Evolutionary conservation across 495 filamentous ascomycete genomes (phyloP).

Genomic region (Hypoxylon crocopeplum): DNA sequence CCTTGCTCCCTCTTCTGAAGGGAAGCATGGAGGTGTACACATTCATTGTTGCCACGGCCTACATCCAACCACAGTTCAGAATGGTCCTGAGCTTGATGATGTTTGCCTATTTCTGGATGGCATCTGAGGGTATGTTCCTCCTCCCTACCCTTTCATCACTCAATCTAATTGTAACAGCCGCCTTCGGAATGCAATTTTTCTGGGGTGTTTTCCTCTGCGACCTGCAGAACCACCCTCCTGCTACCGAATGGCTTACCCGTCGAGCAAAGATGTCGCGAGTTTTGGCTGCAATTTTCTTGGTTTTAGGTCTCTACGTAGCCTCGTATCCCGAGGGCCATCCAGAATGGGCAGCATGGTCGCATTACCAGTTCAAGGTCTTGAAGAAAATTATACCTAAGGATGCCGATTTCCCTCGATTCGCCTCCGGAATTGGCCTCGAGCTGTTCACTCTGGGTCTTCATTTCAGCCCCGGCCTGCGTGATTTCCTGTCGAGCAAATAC

Average conservation of each 20-base stretch:
- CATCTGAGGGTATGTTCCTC: conserved; percentile 49
- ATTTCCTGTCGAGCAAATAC: conserved; percentile 60
- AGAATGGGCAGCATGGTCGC: conserved; percentile 66
- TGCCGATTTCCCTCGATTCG: conserved; percentile 61
- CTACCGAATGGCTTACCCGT: conserved; percentile 57
- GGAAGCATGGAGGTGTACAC: conserved; percentile 69
- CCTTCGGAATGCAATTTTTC: conserved; percentile 67
- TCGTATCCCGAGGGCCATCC: conserved; percentile 67
- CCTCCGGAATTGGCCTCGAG: conserved; percentile 61
- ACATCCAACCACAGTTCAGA: conserved; percentile 62
- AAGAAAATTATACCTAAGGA: conserved; percentile 63
- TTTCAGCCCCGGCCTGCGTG: conserved; percentile 63
- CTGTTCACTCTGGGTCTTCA: conserved; percentile 61
- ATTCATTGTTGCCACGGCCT: conserved; percentile 61
- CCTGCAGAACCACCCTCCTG: conserved; percentile 59
- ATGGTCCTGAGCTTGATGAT: conserved; percentile 59
- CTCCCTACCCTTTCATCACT: not conserved
- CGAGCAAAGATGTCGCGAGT: conserved; percentile 55
- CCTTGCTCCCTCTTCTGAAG: conserved; percentile 65
- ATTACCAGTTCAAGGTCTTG: conserved; percentile 51
- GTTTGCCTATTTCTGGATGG: conserved; percentile 61
- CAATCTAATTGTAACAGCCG: conserved; percentile 44
- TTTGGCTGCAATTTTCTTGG: conserved; percentile 52
- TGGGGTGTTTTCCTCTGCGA: conserved; percentile 71
- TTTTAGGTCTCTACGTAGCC: conserved; percentile 61